These are phyloP conservation scores for Ceratobasidium sp. DNA, from an alignment of 1,284 basidiomycete genomes.

Conservation along the genomic window DNA sequence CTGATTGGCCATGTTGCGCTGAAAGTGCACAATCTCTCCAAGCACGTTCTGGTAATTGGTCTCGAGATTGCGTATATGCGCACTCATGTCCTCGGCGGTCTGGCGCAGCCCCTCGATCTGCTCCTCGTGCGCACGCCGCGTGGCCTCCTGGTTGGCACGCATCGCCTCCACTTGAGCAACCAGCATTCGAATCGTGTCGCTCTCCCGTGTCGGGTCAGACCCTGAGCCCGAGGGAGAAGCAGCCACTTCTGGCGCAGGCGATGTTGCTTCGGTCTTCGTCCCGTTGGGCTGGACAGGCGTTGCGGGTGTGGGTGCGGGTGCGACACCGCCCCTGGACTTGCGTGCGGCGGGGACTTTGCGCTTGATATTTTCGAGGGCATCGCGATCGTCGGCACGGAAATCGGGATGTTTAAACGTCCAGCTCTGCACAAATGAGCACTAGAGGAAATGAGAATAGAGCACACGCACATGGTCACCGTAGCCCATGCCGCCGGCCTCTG, in stretches of 20 bases:
- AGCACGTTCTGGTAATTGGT: slow-evolving; percentile 78
- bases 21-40: slow-evolving; percentile 82
- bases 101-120: slow-evolving; percentile 59
- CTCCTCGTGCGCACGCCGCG: slow-evolving; percentile 57
- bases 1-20: slow-evolving; percentile 84
- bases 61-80: slow-evolving; percentile 69
- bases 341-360: slow-evolving; percentile 83
- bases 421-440: slow-evolving; percentile 57
- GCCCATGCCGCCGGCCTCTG: slow-evolving; percentile 56
- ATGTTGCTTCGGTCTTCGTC: slow-evolving; percentile 50
- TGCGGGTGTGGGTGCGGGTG: slow-evolving; percentile 40
- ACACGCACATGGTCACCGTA: slow-evolving; percentile 76
- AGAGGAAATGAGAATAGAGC: neutral
- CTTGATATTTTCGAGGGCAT: slow-evolving; percentile 91
- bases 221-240: slow-evolving; percentile 45
- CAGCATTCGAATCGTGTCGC: slow-evolving; percentile 29
- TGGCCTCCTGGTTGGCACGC: slow-evolving; percentile 49
- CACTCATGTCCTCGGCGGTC: slow-evolving; percentile 65
- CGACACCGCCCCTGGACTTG: slow-evolving; percentile 54
- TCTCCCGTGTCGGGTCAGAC: slow-evolving; percentile 48
- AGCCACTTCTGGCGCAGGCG: slow-evolving; percentile 49
- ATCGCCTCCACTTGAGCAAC: slow-evolving; percentile 29
- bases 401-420: slow-evolving; percentile 98
- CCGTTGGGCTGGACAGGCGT: slow-evolving; percentile 49
- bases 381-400: slow-evolving; percentile 85